Evolutionary conservation across 148 eudicot species (phyloP), one percentile per base, ranked within the genome.

Genomic region (Polygonum maritimum): DNA sequence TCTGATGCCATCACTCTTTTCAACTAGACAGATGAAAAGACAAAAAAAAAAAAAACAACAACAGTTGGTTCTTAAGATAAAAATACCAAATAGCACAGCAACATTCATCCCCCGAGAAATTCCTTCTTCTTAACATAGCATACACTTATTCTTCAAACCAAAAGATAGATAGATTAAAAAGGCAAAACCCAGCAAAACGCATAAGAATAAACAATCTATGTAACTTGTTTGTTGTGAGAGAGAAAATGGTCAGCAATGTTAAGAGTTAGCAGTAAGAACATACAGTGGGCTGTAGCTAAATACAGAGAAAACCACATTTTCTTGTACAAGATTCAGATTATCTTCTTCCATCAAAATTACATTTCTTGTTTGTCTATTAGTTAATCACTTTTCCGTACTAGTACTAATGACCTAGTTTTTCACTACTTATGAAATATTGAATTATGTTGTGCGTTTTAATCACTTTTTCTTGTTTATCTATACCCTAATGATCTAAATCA

Each of bases 1-100:
- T 95, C 99, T 15, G 94, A 89, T 83, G 89, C 88, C 83, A 95
- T 92, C 44, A 95, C 88, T 36, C 94, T 94, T 74, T 92, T 95
- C 82, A 92, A 80, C 99, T 95, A 86, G 41, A 44, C 14, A 72
- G 84, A 75, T 67, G 19, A 16, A 7, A 21, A 79, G 78, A 41
- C 77, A 70, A 62, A 63, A 52, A 14, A 35, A 10, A 62, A 16
- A 26, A 21, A 35, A n/a, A n/a, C n/a, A n/a, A n/a, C n/a, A n/a
- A 21, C 36, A 75, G 11, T 48, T 40, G 49, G 13, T 54, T 51
- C 26, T 36, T 18, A 75, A 38, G 44, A 21, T 51, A 47, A 65
- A 41, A 38, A 71, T n/a, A 71, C 22, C 19, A 71, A 5, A 31
- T 57, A 21, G 12, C 21, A 33, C 14, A 67, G 15, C 7, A 35